Evolutionary conservation across 768 basidiomycete species (phyloP), one percentile per base, ranked within the genome.

Genomic region (Lentinula guzmanii): DNA sequence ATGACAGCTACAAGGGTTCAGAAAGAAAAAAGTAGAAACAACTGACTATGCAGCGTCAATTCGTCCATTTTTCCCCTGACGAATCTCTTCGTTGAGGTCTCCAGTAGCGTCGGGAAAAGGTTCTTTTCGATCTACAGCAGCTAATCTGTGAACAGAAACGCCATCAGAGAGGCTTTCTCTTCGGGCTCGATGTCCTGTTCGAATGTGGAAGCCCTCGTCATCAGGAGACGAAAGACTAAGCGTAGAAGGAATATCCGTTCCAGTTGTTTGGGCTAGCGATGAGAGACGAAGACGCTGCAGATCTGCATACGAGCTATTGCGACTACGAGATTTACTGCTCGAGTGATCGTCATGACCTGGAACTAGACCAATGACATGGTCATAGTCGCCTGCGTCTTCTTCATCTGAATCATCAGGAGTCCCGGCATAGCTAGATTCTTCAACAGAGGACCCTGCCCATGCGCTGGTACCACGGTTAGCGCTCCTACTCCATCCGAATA

Each of bases 401-500:
- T 93, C 91, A 66, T 95, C 94, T 13, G 89, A 87, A 52, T 84
- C 86, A 54, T 89, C 86, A 0, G 91, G 91, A 7, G 89, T 90
- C 42, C 76, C 81, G 18, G 86, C 76, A 52, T 86, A 75, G 74
- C 84, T 90, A 70, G 71, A 77, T 69, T 87, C 86, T 53, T 83
- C 85, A 67, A 73, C 76, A 43, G 72, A 73, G 34, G 69, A 70
- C 16, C 85, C 90, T 35, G 84, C 84, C 93, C 93, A 95, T n/a
- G 86, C 91, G 67, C 88, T 91, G 2, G 91, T 92, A n/a, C 93
- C 91, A 52, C 83, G 85, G 53, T 75, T 77, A 1, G 90, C 82
- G 65, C 88, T 91, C 58, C 84, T 81, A 71, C 86, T 87, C 94
- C 92, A 96, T 48, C 94, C 95, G 70, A 96, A 97, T 28, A 97